Base-by-base conservation (phyloP, 2,329 filamentous ascomycete species). In the Blastomyces emzantsi region DNA sequence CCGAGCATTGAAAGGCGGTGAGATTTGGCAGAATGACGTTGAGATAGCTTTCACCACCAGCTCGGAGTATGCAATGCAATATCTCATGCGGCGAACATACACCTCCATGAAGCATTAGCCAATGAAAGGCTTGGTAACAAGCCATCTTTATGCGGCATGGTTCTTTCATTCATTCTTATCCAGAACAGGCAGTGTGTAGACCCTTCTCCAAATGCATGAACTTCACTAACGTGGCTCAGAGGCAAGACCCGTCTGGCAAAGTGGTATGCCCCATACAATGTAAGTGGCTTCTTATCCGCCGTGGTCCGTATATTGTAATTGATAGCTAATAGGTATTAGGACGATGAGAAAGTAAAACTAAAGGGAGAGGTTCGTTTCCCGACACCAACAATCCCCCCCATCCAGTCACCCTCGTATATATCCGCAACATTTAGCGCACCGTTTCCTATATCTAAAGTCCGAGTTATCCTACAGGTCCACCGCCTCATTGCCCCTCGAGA, bases 321-420 rank as follows among this genome's bases (percentile, higher is more conserved):
- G 5, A 28, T 55, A 59, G 36, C 45, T 52, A 36, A 54, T 60
- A 22, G 61, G 73, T 47, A 43, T 13, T 63, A 86, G 83, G 94
- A 99, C 82, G 93, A 97, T 77, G 92, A 99, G 77, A 99, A 99
- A 82, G 90, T 99, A 77, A 97, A 96, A 80, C 83, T 99, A 72
- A 99, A 99, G 79, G 94, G 94, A 83, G 94, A 99, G 81, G 90
- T 91, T 79, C 64, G 80, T 58, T 28, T 36, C 28, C 19, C 39
- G 13, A 28, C 39, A 17, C 30, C 33, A 41, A 33, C 25, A 43
- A 25, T 17, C 30, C 2, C 6, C n/a, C 43, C 5, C 22, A 8
- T 41, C 43, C 7, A 4, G 28, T n/a, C 28, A 11, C 11, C 17
- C 30, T 25, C 54, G 3, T 15, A 11, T 5, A 52, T 28, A 33